Evolutionary conservation across 257 asterid genomes (phyloP), one percentile per base, ranked within the genome.

Genomic region (Solanum medicagineum): DNA sequence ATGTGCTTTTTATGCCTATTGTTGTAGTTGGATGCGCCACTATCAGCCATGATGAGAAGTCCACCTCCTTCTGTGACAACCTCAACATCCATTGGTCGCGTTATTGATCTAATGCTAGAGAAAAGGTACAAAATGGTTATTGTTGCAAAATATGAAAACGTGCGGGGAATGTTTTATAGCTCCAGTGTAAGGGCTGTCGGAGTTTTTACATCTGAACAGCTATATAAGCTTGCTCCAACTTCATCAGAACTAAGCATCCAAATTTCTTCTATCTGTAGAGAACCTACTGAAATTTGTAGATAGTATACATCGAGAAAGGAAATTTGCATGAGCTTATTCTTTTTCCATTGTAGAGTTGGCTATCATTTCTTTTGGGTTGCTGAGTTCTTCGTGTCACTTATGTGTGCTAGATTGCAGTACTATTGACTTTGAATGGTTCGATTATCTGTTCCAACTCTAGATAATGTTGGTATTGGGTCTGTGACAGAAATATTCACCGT

Each of bases 1-100:
- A 77, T 60, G 47, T 26, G 54, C 6, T 55, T 62, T 32, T 62
- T 29, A 85, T 84, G 83, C 59, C 45, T 80, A 57, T 86, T 81
- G 51, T 60, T 88, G 92, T 92, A 93, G 97, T 87, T 93, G 74
- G 95, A 92, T 84, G 92, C 92, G 42, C 89, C 97, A 10, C 89
- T 93, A 59, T 88, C 91, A 49, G 85, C 87, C 19, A 91, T 93
- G 60, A 81, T 81, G 84, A 81, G 84, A 81, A 81, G 84, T 22
- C 84, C 84, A 59, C 84, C 84, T 57, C 84, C 84, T 36, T 81
- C 71, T 13, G 84, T 81, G 54, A 59, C 84, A 81, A 81, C 57
- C 84, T 81, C 84, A 62, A 81, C 84, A 62, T 81, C 84, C 32
- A 59, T 59, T 42, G 84, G 84, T 36, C 84, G 84, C 22, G 73